Base-by-base conservation (phyloP, 306 rosid species). In the Lagenaria siceraria region DNA sequence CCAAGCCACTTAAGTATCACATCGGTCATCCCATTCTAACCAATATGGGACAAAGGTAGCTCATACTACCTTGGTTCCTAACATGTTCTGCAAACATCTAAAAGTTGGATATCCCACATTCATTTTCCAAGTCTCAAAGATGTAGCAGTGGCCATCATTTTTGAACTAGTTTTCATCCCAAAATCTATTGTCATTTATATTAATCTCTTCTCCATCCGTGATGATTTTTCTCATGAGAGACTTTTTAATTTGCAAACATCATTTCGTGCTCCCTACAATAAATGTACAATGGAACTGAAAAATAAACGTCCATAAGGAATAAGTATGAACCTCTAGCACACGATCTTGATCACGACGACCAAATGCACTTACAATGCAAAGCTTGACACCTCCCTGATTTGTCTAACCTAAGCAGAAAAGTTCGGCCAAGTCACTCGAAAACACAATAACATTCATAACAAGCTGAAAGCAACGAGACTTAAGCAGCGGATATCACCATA, bases 321-420 rank as follows among this genome's bases (percentile, higher is more conserved):
- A 3, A 53, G 73, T 59, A 46, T 33, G 85, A 82, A 95, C 99
- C 99, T 92, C 95, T 64, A 89, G 81, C 38, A 85, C 81, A 35
- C 74, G 81, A 68, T 86, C 90, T 79, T 78, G 89, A 83, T 90
- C 88, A 53, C 72, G 84, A 76, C 74, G 84, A 80, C 82, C 84
- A 76, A 83, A 81, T 77, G 64, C 92, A 87, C 56, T 88, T 48
- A 78, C 78, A 33, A 77, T 72, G 59, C 79, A 40, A 71, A 25
- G 88, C 83, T 72, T 82, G 70, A 69, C 81, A 71, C 75, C 25
- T 43, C 86, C 86, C 85, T 79, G 86, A 85, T 78, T 78, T 82
- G 81, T 74, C 98, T 95, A 84, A 86, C 87, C 85, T 77, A 92
- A 18, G 91, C 90, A 79, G 87, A 89, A 60, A 88, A 89, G 6